A percentile compares a stretch with the other conserved stretches of the same genome.
Evolutionary conservation across 805 yeast genomes (phyloP).

Genomic region (Yamadazyma phyllophila): DNA sequence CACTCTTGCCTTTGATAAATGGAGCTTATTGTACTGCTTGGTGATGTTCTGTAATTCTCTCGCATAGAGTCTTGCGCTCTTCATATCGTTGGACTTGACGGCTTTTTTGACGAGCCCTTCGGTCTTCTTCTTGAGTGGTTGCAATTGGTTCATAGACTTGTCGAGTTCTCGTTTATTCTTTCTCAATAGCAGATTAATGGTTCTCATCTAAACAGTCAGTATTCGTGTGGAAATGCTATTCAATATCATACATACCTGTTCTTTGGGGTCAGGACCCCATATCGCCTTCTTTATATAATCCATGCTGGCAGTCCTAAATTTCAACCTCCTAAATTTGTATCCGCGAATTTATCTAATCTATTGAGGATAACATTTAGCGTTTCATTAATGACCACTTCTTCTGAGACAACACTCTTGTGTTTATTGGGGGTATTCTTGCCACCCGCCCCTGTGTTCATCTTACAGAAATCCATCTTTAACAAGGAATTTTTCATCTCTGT

Average conservation of each 20-base stretch:
- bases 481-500: slow-evolving; percentile 33
- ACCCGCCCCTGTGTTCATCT: slow-evolving; percentile 36
- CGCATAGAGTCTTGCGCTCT: slow-evolving; percentile 76
- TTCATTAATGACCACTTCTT: slow-evolving; percentile 7
- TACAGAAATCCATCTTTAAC: slow-evolving; percentile 29
- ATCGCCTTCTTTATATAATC: slow-evolving; percentile 80
- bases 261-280: slow-evolving; percentile 97
- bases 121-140: slow-evolving; percentile 67
- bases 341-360: not conserved
- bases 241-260: slow-evolving; percentile 51
- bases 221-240: not conserved
- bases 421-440: slow-evolving; percentile 34
- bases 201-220: slow-evolving; percentile 50
- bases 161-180: slow-evolving; percentile 85
- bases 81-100: slow-evolving; percentile 73
- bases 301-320: slow-evolving; percentile 52
- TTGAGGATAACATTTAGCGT: not conserved
- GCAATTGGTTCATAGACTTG: slow-evolving; percentile 63
- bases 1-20: slow-evolving; percentile 79
- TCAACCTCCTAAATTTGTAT: not conserved
- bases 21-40: slow-evolving; percentile 70
- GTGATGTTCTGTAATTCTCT: slow-evolving; percentile 72
- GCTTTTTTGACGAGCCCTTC: slow-evolving; percentile 70
- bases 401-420: slow-evolving; percentile 25
- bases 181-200: slow-evolving; percentile 74